These are phyloP conservation scores for Truncatella angustata DNA, from an alignment of 2,329 filamentous ascomycete species.

Conservation along the genomic window DNA sequence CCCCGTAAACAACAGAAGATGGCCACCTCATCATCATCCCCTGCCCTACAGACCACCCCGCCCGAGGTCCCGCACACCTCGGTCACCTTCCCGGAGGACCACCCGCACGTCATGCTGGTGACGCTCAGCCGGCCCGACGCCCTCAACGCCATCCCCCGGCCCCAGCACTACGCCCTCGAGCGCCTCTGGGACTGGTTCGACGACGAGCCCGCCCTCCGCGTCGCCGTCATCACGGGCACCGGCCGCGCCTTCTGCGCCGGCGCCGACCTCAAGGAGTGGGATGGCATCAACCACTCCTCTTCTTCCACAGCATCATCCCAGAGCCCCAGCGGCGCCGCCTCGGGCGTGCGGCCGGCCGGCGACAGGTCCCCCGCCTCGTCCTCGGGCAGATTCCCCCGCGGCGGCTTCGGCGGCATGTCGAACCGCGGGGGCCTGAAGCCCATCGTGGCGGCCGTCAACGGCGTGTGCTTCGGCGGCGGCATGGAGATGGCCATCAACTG, in stretches of 20 bases:
- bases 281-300: constrained; percentile 35
- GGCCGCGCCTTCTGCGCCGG: constrained; percentile 68
- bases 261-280: constrained; percentile 67
- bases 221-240: constrained; percentile 61
- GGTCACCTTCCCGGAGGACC: constrained; percentile 46
- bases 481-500: constrained; percentile 74
- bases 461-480: constrained; percentile 71
- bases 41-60: constrained; percentile 35
- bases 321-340: not conserved
- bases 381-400: constrained; percentile 31
- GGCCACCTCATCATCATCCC: too few relatives aligned
- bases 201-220: constrained; percentile 56
- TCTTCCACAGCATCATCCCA: too few relatives aligned
- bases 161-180: constrained; percentile 48
- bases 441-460: constrained; percentile 74
- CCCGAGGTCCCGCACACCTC: constrained; percentile 39
- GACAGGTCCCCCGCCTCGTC: too few relatives aligned
- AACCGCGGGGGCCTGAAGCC: constrained; percentile 71
- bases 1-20: too few relatives aligned
- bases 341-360: not conserved
- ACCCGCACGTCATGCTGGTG: constrained; percentile 54
- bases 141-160: constrained; percentile 55
- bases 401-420: constrained; percentile 65
- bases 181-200: constrained; percentile 61
- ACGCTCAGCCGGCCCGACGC: constrained; percentile 57